Percentiles rank a stretch among this genome's conserved stretches.
phyloP scores from a whole-genome alignment of 1,284 basidiomycete species.

The Neolentinus lepideus region DNA sequence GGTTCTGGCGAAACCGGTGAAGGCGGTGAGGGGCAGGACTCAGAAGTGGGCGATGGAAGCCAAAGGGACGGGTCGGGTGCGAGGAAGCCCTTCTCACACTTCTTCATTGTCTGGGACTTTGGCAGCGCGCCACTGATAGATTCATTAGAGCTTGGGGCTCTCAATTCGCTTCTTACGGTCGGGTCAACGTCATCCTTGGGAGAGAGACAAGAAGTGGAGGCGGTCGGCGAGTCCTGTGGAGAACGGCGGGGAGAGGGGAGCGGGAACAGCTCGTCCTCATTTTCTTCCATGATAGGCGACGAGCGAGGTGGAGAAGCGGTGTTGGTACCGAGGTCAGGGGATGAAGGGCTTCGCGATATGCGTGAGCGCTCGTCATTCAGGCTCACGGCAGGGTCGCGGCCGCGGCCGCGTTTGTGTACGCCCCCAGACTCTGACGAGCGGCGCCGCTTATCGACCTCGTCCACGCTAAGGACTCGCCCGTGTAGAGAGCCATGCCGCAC shows the following conservation, averaged over 20 bases:
- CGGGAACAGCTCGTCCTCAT: slow-evolving; percentile 45
- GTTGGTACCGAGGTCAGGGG: slow-evolving; percentile 2
- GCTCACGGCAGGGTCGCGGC: not conserved
- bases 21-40: not conserved
- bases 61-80: not conserved
- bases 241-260: slow-evolving; percentile 44
- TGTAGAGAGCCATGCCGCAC: not conserved
- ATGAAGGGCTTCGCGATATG: not conserved
- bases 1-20: not conserved
- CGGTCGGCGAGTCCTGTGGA: slow-evolving; percentile 22
- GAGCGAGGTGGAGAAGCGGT: slow-evolving; percentile 13
- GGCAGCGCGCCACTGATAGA: not conserved
- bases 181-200: not conserved
- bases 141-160: not conserved
- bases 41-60: not conserved
- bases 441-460: slow-evolving; percentile 53
- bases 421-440: slow-evolving; percentile 24
- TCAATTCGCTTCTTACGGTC: not conserved
- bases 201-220: not conserved
- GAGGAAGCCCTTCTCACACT: not conserved
- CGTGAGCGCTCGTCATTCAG: slow-evolving; percentile 11
- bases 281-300: slow-evolving; percentile 40
- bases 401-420: not conserved
- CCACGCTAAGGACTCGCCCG: slow-evolving; percentile 37
- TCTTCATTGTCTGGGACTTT: not conserved